phyloP scores from a whole-genome alignment of 495 filamentous ascomycete genomes.

The Trichoderma erinaceum region DNA sequence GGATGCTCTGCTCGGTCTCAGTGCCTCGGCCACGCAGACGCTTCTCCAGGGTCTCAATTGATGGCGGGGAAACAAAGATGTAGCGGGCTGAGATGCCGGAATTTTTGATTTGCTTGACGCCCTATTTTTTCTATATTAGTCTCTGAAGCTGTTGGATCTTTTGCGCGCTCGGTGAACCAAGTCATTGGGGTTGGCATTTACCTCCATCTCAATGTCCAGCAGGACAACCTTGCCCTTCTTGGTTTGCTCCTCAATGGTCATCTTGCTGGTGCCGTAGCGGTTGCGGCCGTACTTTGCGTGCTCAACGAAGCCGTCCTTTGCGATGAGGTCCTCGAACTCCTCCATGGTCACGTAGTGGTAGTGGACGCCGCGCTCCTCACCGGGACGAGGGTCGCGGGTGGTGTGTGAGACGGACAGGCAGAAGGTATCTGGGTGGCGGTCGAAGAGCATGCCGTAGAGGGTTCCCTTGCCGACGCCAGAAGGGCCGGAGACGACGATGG shows the following conservation, averaged over 20 bases:
- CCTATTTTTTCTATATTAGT: slow-evolving; percentile 34
- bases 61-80: slow-evolving; percentile 79
- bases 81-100: slow-evolving; percentile 72
- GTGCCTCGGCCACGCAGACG: slow-evolving; percentile 77
- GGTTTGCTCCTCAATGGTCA: slow-evolving; percentile 64
- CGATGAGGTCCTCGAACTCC: slow-evolving; percentile 62
- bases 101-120: slow-evolving; percentile 88
- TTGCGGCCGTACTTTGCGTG: slow-evolving; percentile 30
- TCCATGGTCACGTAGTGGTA: slow-evolving; percentile 76
- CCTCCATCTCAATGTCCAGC: slow-evolving; percentile 92
- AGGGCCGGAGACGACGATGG: slow-evolving; percentile 82
- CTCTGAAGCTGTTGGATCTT: background rate
- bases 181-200: slow-evolving; percentile 1
- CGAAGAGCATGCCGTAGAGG: slow-evolving; percentile 64
- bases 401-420: slow-evolving; percentile 83
- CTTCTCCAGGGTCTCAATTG: slow-evolving; percentile 63
- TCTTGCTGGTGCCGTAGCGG: slow-evolving; percentile 25
- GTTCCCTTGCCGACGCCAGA: slow-evolving; percentile 86
- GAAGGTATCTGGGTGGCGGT: slow-evolving; percentile 64
- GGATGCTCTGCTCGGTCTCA: slow-evolving; percentile 71
- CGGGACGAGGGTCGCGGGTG: slow-evolving; percentile 67
- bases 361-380: slow-evolving; percentile 68
- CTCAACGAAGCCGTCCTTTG: slow-evolving; percentile 74
- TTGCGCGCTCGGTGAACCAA: slow-evolving; percentile 15
- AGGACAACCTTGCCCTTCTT: slow-evolving; percentile 61